Evolutionary conservation across 2,329 filamentous ascomycete species (phyloP).

Genomic region (Emmonsiellopsis sp.): DNA sequence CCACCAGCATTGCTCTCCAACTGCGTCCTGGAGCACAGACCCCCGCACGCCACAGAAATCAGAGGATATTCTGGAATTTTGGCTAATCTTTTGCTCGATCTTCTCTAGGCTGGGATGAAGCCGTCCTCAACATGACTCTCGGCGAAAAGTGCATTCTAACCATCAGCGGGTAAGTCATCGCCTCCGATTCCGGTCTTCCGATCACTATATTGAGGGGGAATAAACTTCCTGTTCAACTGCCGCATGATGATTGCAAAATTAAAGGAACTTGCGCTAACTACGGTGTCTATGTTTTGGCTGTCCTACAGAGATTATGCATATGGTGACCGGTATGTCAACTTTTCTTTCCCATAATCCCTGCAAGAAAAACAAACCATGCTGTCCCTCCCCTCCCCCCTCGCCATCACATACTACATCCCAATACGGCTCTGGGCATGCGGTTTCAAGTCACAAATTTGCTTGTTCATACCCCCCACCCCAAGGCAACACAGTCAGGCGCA

Average conservation of each 20-base stretch:
- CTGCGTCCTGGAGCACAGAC: not conserved
- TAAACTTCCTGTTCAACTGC: not conserved
- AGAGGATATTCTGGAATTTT: not conserved
- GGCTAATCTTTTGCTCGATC: slow-evolving; percentile 12
- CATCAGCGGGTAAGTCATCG: slow-evolving; percentile 58
- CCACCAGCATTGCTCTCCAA: not conserved
- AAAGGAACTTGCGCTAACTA: not conserved
- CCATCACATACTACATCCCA: no score
- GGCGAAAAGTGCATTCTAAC: slow-evolving; percentile 83
- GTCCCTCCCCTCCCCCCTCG: not conserved
- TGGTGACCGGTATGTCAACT: slow-evolving; percentile 27
- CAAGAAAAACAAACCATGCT: not conserved
- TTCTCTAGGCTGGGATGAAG: slow-evolving; percentile 68
- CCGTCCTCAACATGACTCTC: slow-evolving; percentile 74
- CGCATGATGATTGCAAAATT: not conserved
- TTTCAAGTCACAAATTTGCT: no score
- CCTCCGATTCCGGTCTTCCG: not conserved
- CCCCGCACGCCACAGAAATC: not conserved
- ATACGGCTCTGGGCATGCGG: no score
- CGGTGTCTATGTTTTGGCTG: not conserved
- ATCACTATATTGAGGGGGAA: not conserved
- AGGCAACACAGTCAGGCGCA: no score
- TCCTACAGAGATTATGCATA: slow-evolving; percentile 31
- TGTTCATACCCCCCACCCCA: no score
- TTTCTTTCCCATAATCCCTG: not conserved